A percentile compares a stretch with the other conserved stretches of the same genome.
These are phyloP conservation scores for Hyphopichia khmerensis DNA, from an alignment of 1,139 yeast genomes.

Conservation along the genomic window DNA sequence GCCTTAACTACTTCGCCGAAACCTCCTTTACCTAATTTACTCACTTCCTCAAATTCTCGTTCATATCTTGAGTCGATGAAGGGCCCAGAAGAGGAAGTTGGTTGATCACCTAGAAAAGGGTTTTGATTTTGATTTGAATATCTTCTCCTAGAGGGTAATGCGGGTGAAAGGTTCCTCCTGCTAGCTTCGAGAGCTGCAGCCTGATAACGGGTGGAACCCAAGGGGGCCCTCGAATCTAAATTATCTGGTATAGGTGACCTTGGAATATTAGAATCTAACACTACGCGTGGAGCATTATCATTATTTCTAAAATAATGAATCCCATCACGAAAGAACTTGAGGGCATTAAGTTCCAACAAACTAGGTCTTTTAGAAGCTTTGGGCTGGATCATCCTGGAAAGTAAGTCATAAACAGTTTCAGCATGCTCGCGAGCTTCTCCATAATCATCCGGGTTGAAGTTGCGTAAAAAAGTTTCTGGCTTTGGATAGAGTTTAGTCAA, in stretches of 20 bases:
- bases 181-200: background rate
- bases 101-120: conserved; percentile 2
- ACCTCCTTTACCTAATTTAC: conserved; percentile 91
- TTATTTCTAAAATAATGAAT: background rate
- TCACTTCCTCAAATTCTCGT: conserved; percentile 89
- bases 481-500: conserved; percentile 50
- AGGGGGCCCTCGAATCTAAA: background rate
- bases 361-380: conserved; percentile 75
- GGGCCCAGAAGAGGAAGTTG: background rate
- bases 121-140: conserved; percentile 18
- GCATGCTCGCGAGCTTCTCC: conserved; percentile 34
- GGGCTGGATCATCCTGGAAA: conserved; percentile 61
- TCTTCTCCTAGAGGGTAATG: conserved; percentile 11
- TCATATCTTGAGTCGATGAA: conserved; percentile 25
- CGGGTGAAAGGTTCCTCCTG: conserved; percentile 1
- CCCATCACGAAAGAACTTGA: conserved; percentile 75
- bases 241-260: background rate
- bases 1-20: conserved; percentile 98
- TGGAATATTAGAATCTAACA: background rate
- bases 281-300: background rate
- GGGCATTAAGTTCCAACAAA: conserved; percentile 81
- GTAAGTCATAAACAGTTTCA: conserved; percentile 56
- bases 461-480: conserved; percentile 61
- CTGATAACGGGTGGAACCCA: background rate
- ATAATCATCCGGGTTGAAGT: conserved; percentile 33